Evolutionary conservation across 345 rosid genomes (phyloP), one percentile per base, ranked within the genome.

Genomic region (Camelina hispida): DNA sequence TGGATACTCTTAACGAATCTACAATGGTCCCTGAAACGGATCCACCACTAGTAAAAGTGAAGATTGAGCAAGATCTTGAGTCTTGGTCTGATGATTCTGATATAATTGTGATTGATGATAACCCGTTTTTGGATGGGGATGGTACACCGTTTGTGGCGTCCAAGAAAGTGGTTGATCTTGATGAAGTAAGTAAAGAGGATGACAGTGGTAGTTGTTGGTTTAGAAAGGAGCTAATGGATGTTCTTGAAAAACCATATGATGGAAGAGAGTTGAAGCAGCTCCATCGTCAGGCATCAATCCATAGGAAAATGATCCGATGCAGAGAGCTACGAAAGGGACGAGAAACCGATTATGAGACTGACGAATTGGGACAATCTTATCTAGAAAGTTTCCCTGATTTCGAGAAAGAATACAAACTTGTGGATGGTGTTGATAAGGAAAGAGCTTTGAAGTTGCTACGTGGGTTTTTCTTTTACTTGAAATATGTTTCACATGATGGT

Each of bases 391-490:
- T 60, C n/a, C 2, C 66, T 62, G 75, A 77, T 62, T 77, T 77
- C 37, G 62, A 47, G 47, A 13, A 28, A 14, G 66, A 62, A 46
- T 77, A 77, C 75, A 37, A 70, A 70, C 70, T 1, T 46, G 75
- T 38, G 34, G 35, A 47, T 4, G 66, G 66, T 62, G 60, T 63
- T 63, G 54, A 77, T 70, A 37, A 64, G 76, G 60, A 23, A 5
- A 47, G 55, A 7, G 61, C 72, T 15, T 2, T 77, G 47, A 37
- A 46, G 71, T 56, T 77, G 75, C 66, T 77, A 10, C 71, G 76
- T 53, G 80, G 80, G 14, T 77, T 77, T 20, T 77, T 77, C 80
- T 71, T 77, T 38, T 77, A 70, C 76, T 63, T 77, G 40, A 25
- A 70, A 25, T 47, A 77, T 56, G 37, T 77, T 35, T 43, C 66